Evolutionary conservation across 345 rosid genomes (phyloP), one percentile per base, ranked within the genome.

Genomic region (Mallotus nudiflorus): DNA sequence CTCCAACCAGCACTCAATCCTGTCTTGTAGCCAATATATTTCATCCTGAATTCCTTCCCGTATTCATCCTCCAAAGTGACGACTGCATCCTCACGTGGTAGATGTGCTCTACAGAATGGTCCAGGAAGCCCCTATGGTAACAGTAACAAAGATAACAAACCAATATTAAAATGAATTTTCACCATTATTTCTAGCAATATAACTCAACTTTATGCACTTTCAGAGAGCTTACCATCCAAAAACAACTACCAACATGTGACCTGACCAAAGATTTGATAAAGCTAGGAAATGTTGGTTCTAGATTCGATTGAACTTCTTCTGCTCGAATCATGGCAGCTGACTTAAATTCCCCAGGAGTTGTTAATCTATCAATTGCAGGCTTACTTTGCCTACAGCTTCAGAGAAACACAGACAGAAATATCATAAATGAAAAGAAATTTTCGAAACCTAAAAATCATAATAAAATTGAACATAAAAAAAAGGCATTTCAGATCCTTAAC

Each of bases 1-100:
- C 89, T 82, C 98, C 98, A 93, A 54, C 98, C 98, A 82, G 95
- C 97, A 81, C 98, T 91, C 71, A 93, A 84, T 78, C 96, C 96
- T 4, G 87, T 91, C 78, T 79, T 91, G 58, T 82, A 76, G 35
- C 86, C 89, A 52, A 87, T 77, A 82, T 90, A 87, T 51, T 84
- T 83, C 76, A 87, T 83, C 67, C 62, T 78, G 33, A 69, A 84
- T 42, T 62, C 82, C 33, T 72, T 54, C 18, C 84, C 95, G 76
- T 62, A 62, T 73, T 90, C 98, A 73, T 90, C 90, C 78, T 81
- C 87, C 79, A 92, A 77, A 60, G 72, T 68, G 27, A 92, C 62
- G 0, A 73, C 75, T 50, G 84, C 52, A 70, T 90, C 96, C 31
- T 78, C 79, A 44, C 51, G 71, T 7, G 84, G 85, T 37, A 92